These are phyloP conservation scores for Fusarium siculi DNA, from an alignment of 2,329 filamentous ascomycete genomes.

Conservation along the genomic window DNA sequence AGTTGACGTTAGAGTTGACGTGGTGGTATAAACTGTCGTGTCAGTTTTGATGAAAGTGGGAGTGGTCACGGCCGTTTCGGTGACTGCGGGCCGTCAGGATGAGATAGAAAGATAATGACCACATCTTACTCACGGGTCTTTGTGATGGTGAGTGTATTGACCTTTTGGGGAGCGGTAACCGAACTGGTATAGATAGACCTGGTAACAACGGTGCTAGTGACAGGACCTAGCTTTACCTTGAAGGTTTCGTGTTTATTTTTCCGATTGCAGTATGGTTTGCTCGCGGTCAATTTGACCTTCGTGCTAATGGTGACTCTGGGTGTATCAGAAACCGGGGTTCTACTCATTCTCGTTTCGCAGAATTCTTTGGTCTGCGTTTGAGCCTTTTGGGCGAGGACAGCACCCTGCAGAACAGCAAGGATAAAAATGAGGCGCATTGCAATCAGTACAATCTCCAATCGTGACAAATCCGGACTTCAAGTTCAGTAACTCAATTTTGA, in stretches of 20 bases:
- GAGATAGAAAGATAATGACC: background rate
- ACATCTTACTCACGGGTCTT: background rate
- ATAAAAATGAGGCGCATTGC: background rate
- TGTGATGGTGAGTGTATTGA: background rate
- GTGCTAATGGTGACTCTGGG: background rate
- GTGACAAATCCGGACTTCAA: no score
- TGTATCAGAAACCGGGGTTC: background rate
- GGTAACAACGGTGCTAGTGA: background rate
- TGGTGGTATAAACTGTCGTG: background rate
- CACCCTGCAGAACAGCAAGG: background rate
- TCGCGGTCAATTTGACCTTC: background rate
- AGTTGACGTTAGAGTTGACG: background rate
- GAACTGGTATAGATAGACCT: background rate
- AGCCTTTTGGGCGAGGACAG: background rate
- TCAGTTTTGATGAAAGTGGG: background rate
- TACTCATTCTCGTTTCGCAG: background rate
- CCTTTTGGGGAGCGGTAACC: background rate
- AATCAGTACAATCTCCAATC: background rate
- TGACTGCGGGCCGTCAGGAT: background rate
- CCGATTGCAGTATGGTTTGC: background rate
- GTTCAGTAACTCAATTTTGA: background rate
- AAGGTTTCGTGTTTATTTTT: background rate
- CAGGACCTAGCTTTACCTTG: background rate
- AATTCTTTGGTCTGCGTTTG: background rate
- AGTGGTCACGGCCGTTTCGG: background rate